These are phyloP conservation scores for Hypoxylon sp. DNA, from an alignment of 2,329 filamentous ascomycete species.

Conservation along the genomic window DNA sequence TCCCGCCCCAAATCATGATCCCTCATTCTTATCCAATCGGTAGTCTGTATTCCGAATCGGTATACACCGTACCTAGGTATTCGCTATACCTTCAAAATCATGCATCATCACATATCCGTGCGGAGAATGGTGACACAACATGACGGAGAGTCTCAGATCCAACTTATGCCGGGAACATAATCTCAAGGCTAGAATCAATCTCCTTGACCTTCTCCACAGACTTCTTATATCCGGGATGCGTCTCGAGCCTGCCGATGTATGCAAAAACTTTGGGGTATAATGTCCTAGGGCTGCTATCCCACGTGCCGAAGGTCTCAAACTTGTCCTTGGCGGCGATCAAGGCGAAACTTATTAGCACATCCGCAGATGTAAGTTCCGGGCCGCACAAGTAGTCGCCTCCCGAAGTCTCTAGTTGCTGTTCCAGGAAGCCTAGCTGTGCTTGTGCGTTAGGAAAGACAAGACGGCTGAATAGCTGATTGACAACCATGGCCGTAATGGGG, in stretches of 20 bases:
- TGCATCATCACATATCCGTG: neutral
- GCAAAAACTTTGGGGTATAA: conserved; percentile 63
- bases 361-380: conserved; percentile 64
- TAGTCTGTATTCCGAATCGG: conserved; percentile 10
- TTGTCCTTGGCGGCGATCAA: conserved; percentile 61
- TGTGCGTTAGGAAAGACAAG: conserved; percentile 65
- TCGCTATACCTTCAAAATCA: conserved; percentile 1
- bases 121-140: neutral
- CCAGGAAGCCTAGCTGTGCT: conserved; percentile 65
- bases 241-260: conserved; percentile 63
- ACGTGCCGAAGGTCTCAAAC: conserved; percentile 60
- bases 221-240: conserved; percentile 64
- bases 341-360: conserved; percentile 68
- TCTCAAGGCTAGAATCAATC: conserved; percentile 60
- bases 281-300: conserved; percentile 58
- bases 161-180: conserved; percentile 48
- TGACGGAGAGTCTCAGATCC: conserved; percentile 3
- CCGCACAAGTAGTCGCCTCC: conserved; percentile 66
- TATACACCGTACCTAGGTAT: neutral
- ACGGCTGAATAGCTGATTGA: conserved; percentile 59
- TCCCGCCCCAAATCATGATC: conserved; percentile 23
- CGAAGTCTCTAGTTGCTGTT: conserved; percentile 64
- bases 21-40: conserved; percentile 17
- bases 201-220: conserved; percentile 65
- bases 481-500: conserved; percentile 64